Evolutionary conservation across 352 stramenopile species (phyloP), one percentile per base, ranked within the genome.

Genomic region (Globisporangium radiosum): DNA sequence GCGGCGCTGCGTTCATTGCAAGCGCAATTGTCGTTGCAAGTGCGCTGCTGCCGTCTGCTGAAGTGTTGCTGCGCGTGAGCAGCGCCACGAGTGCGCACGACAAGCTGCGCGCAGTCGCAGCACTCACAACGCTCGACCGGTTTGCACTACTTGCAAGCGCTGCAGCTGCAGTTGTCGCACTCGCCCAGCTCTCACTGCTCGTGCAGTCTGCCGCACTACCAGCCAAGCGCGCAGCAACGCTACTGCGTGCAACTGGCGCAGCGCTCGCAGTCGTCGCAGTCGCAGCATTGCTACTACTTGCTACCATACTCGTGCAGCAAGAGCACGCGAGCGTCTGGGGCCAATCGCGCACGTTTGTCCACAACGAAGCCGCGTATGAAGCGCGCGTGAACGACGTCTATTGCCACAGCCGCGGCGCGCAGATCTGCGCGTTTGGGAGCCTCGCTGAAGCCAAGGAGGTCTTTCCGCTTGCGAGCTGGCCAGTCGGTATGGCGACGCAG

Each of bases 341-440:
- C 25, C 64, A 44, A 11, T 49, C 70, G 4, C 63, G 66, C 7
- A 45, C 45, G 11, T 70, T 73, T 48, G 56, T 56, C 1, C 52
- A 69, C 14, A 52, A 61, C 49, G 73, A 81, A 45, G 54, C 57
- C 33, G 39, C 66, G 7, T 75, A 76, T 49, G 73, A 79, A 40
- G 57, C 53, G 17, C 66, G 62, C 11, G 59, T 80, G 43, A 80
- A 82, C 64, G 71, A 78, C 54, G 63, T 80, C 5, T 82, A 77
- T 58, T 81, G 73, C 52, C 70, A 79, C 47, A 63, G 68, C 14
- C 79, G 79, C 45, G 73, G 73, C 6, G 56, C 68, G 48, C 71
- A 79, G 47, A 57, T 83, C 51, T 80, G 71, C 25, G 54, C 66
- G 36, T 54, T 71, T 1, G 71, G 69, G 9, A 76, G 66, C 15